phyloP scores from a whole-genome alignment of 192 early-diverging fungal species.

The Backusella mclennaniae region DNA sequence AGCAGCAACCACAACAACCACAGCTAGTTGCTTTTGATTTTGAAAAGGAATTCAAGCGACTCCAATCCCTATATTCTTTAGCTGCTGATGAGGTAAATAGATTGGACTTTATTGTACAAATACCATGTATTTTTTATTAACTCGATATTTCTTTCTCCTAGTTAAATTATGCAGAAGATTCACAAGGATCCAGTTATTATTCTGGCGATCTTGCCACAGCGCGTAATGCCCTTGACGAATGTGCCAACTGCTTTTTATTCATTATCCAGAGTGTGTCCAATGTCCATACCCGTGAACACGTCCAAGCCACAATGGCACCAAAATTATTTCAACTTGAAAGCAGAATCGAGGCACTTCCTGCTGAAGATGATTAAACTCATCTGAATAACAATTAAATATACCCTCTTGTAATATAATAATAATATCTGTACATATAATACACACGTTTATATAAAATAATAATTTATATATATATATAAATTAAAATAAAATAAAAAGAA shows the following conservation, averaged over 20 bases:
- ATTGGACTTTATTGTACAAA: not conserved
- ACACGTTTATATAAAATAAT: not conserved
- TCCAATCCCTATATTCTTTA: conserved; percentile 3
- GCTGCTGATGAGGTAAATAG: conserved; percentile 15
- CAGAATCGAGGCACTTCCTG: conserved; percentile 1
- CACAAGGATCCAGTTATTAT: conserved; percentile 15
- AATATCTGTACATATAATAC: not conserved
- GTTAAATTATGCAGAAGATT: conserved; percentile 19
- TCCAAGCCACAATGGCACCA: conserved; percentile 10
- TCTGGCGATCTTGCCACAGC: conserved; percentile 14
- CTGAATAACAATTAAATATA: not conserved
- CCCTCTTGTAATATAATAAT: not conserved
- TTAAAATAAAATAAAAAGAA: not conserved
- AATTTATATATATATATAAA: not conserved
- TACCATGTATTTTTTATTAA: not conserved
- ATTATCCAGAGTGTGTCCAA: not conserved
- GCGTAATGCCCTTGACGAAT: conserved; percentile 10
- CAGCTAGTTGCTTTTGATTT: not conserved
- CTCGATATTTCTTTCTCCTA: not conserved
- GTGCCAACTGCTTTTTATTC: not conserved
- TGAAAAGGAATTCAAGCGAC: conserved; percentile 1
- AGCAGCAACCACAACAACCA: not conserved
- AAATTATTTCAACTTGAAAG: conserved; percentile 5
- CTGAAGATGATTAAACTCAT: not conserved
- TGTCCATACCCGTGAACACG: not conserved